A percentile compares a stretch with the other conserved stretches of the same genome.
phyloP scores from a whole-genome alignment of 352 stramenopile species.

The Globisporangium uncinulatum region DNA sequence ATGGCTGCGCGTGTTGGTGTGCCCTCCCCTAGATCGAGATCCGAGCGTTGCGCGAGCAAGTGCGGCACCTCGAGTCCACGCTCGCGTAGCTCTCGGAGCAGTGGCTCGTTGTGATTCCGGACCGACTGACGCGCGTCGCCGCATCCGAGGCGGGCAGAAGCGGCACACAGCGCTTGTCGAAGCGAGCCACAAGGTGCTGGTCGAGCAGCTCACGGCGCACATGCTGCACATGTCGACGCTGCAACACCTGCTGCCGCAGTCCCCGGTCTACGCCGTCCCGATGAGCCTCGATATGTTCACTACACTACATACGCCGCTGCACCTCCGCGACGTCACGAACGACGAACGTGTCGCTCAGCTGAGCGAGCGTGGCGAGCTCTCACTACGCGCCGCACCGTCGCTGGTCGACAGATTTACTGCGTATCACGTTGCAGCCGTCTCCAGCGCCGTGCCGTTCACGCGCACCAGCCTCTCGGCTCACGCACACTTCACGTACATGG shows the following conservation, averaged over 20 bases:
- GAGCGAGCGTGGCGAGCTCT: slow-evolving; percentile 24
- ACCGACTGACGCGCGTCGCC: not conserved
- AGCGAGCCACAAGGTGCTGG: slow-evolving; percentile 1
- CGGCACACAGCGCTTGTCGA: slow-evolving; percentile 6
- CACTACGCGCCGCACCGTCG: slow-evolving; percentile 23
- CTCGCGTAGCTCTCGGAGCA: not conserved
- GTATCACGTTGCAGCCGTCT: slow-evolving; percentile 19
- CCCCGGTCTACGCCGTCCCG: not conserved
- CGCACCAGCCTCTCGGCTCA: slow-evolving; percentile 52
- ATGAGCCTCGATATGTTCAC: slow-evolving; percentile 3
- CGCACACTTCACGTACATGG: slow-evolving; percentile 38
- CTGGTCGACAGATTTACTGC: slow-evolving; percentile 33
- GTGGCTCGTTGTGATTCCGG: not conserved
- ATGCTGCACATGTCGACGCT: slow-evolving; percentile 12
- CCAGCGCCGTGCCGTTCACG: slow-evolving; percentile 32
- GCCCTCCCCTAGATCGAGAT: slow-evolving; percentile 4
- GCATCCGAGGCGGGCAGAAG: slow-evolving; percentile 8
- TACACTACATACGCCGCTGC: slow-evolving; percentile 6
- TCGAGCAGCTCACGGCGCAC: slow-evolving; percentile 3
- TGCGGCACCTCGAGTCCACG: slow-evolving; percentile 1
- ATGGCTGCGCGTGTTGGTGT: not conserved
- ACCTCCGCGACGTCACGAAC: slow-evolving; percentile 3
- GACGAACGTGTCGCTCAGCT: slow-evolving; percentile 24
- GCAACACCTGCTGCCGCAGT: slow-evolving; percentile 7
- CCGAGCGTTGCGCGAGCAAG: slow-evolving; percentile 1